These are phyloP conservation scores for Ganoderma sinense DNA, from an alignment of 1,284 basidiomycete species.

Conservation along the genomic window DNA sequence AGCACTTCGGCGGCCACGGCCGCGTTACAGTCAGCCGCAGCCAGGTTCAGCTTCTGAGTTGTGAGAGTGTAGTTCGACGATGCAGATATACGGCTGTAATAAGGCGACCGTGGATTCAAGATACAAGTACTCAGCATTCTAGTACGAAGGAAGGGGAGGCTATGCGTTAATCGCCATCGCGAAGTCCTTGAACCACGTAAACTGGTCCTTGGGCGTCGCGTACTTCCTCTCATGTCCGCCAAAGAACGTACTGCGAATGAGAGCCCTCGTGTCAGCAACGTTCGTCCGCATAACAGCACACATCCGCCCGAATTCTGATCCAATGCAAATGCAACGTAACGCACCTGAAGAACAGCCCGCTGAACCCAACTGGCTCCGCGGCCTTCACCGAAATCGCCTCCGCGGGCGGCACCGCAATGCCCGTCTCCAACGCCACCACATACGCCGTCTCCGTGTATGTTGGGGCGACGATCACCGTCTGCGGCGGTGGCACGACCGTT, in stretches of 20 bases:
- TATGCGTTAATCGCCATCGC: slow-evolving; percentile 44
- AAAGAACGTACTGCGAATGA: slow-evolving; percentile 75
- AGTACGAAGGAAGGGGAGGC: background rate
- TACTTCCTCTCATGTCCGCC: slow-evolving; percentile 73
- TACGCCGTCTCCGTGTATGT: slow-evolving; percentile 33
- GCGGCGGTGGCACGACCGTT: slow-evolving; percentile 20
- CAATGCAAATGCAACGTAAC: slow-evolving; percentile 6
- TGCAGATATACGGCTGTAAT: background rate
- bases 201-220: slow-evolving; percentile 75
- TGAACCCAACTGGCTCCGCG: slow-evolving; percentile 54
- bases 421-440: slow-evolving; percentile 19
- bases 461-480: slow-evolving; percentile 31
- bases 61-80: background rate
- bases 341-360: slow-evolving; percentile 80
- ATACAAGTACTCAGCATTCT: background rate
- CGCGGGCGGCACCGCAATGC: slow-evolving; percentile 10
- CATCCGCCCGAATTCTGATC: background rate
- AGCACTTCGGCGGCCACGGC: too few species aligned
- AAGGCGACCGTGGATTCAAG: background rate
- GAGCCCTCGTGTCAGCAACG: background rate
- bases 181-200: slow-evolving; percentile 80
- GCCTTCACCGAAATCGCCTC: slow-evolving; percentile 6
- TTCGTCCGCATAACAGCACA: background rate
- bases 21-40: background rate
- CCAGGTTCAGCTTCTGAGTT: background rate